A percentile compares a stretch with the other conserved stretches of the same genome.
phyloP scores from a whole-genome alignment of 768 basidiomycete species.

The Lactarius sanguifluus region DNA sequence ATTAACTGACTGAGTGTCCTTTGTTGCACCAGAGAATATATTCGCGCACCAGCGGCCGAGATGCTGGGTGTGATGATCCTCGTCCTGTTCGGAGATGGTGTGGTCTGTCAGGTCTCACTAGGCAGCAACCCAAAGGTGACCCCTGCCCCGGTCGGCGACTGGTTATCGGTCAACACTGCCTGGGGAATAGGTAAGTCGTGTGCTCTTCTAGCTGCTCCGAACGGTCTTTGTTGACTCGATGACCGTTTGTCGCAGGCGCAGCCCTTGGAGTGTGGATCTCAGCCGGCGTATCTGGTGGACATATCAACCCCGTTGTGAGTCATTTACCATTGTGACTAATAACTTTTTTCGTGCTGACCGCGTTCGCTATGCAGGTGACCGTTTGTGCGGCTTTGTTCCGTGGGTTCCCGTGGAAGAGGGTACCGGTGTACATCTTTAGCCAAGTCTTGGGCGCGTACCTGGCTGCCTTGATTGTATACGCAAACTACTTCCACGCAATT shows the following conservation, averaged over 20 bases:
- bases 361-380: slow-evolving; percentile 63
- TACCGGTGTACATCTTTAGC: slow-evolving; percentile 62
- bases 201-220: neutral
- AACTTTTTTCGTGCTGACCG: too few species aligned
- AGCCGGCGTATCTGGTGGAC: slow-evolving; percentile 67
- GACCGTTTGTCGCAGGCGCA: slow-evolving; percentile 39
- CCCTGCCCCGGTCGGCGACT: slow-evolving; percentile 26
- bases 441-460: slow-evolving; percentile 61
- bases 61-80: slow-evolving; percentile 21
- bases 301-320: slow-evolving; percentile 47
- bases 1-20: neutral
- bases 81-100: slow-evolving; percentile 22
- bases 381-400: slow-evolving; percentile 65
- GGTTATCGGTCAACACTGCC: slow-evolving; percentile 23
- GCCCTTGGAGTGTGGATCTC: slow-evolving; percentile 69
- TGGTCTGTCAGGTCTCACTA: slow-evolving; percentile 20
- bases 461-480: slow-evolving; percentile 60
- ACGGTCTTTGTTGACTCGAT: neutral
- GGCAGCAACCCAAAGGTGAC: slow-evolving; percentile 24
- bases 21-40: neutral
- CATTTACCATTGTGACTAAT: too few species aligned
- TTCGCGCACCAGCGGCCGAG: slow-evolving; percentile 20
- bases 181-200: slow-evolving; percentile 23
- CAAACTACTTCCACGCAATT: slow-evolving; percentile 65
- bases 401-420: slow-evolving; percentile 77